Conservation (phyloP, 805 yeast genomes). For the Candida sanyiensis region DNA sequence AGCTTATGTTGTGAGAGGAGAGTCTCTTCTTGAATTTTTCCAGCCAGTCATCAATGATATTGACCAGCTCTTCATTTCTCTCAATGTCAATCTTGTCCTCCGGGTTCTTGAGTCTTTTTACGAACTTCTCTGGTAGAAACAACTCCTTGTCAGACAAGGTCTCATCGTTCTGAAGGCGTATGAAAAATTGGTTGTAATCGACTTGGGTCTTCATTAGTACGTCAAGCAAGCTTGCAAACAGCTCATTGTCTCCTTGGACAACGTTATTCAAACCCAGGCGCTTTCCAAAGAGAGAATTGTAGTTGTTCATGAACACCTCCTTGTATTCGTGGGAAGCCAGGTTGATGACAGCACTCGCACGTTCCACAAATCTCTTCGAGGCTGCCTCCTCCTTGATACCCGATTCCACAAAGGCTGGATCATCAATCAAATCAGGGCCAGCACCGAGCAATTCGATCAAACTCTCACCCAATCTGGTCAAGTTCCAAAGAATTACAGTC, state of each 20-base stretch:
- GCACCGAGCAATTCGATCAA: constrained; percentile 78
- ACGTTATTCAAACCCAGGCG: constrained; percentile 61
- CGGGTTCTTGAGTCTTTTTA: constrained; percentile 19
- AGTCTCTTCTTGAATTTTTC: constrained; percentile 40
- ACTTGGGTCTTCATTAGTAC: constrained; percentile 55
- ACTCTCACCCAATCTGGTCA: constrained; percentile 78
- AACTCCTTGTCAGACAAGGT: constrained; percentile 30
- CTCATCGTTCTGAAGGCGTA: constrained; percentile 47
- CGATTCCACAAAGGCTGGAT: constrained; percentile 33
- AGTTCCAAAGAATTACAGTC: constrained; percentile 87
- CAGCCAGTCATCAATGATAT: constrained; percentile 47
- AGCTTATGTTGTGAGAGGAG: constrained; percentile 29
- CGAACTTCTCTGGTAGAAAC: constrained; percentile 26
- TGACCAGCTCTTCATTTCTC: constrained; percentile 35
- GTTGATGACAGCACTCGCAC: constrained; percentile 64
- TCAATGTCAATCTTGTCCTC: constrained; percentile 31
- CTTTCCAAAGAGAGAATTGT: constrained; percentile 49
- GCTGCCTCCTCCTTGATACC: constrained; percentile 46
- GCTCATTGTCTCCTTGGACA: constrained; percentile 34
- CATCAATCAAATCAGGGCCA: constrained; percentile 46
- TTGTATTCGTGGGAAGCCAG: constrained; percentile 62
- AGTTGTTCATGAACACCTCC: constrained; percentile 51
- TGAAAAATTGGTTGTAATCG: constrained; percentile 79
- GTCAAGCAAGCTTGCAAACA: constrained; percentile 39
- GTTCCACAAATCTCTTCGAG: constrained; percentile 38